Base-by-base conservation (phyloP, 2,329 filamentous ascomycete genomes). In the Pyrenophora teres region DNA sequence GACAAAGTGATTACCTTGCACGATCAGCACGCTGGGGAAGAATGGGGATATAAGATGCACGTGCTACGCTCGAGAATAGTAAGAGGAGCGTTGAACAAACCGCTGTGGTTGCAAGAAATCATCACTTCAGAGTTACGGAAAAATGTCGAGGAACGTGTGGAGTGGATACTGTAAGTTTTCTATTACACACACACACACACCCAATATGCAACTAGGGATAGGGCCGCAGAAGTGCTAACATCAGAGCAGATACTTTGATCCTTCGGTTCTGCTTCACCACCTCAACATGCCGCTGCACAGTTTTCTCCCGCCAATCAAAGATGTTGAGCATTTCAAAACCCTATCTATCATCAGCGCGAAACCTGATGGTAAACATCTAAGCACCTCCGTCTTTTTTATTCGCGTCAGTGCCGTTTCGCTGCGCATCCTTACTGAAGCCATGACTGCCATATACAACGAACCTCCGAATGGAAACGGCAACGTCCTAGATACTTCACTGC, bases 81-180 rank as follows among this genome's bases (percentile, higher is more conserved):
- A 1, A 62, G 57, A 9, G 74, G 72, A 2, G 72, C 65, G 42
- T 70, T 71, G 64, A 74, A 74, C 52, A 74, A 74, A 39, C 62
- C 68, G 21, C 56, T 59, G 13, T 73, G 69, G 48, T 37, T 70
- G 18, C 55, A 65, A 38, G 41, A 47, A 2, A 46, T 67, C 15
- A 53, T 73, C 15, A 56, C 63, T 6, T 41, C 60, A 25, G 69
- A 72, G 38, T 39, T 73, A 39, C 52, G 39, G 35, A 23, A 47
- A 1, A 18, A 37, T 6, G 7, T 40, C 15, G 47, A 50, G 30
- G 38, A 61, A 15, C 50, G 64, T 15, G 47, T 52, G 15, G 61
- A 71, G 32, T 72, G 69, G 70, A 57, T 73, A 8, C 31, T 35
- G 23, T 25, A 25, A 25, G 23, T 25, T 25, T 2, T 25, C 23